These are phyloP conservation scores for Gymnopilus junonius DNA, from an alignment of 768 basidiomycete genomes.

Conservation along the genomic window DNA sequence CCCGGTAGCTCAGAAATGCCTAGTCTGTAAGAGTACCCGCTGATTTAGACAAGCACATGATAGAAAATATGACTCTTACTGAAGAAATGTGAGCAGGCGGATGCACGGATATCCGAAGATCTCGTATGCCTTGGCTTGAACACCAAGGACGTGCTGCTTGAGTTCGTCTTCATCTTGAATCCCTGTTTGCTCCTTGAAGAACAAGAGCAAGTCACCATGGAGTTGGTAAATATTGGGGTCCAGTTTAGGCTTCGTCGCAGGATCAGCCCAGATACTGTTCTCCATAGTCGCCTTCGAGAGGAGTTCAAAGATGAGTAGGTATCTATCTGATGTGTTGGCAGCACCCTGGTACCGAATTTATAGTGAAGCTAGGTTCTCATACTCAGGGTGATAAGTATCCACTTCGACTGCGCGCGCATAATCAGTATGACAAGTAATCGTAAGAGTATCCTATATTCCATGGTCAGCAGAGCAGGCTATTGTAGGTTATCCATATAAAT, in stretches of 20 bases:
- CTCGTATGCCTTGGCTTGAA: slow-evolving; percentile 17
- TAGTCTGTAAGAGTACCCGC: slow-evolving; percentile 15
- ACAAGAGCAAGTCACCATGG: slow-evolving; percentile 29
- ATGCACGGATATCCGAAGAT: slow-evolving; percentile 43
- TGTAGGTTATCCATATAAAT: no score
- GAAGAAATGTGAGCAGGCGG: slow-evolving; percentile 33
- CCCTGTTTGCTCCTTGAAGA: slow-evolving; percentile 39
- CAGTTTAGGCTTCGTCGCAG: slow-evolving; percentile 12
- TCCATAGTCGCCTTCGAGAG: not conserved
- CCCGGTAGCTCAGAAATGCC: slow-evolving; percentile 38
- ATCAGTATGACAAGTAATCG: not conserved
- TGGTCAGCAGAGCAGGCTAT: not conserved
- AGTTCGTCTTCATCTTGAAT: slow-evolving; percentile 33
- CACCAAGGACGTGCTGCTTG: not conserved
- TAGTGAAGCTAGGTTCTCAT: not conserved
- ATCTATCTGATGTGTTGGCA: not conserved
- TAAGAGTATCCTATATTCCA: not conserved
- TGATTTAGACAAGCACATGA: not conserved
- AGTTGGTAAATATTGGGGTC: slow-evolving; percentile 30
- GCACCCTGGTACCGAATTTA: not conserved
- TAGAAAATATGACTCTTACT: not conserved
- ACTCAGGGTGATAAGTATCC: not conserved
- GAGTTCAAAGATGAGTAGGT: not conserved
- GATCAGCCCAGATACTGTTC: slow-evolving; percentile 1
- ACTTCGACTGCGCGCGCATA: not conserved